Conservation (phyloP, 2,329 filamentous ascomycete species). For the Cytospora chrysosperma region DNA sequence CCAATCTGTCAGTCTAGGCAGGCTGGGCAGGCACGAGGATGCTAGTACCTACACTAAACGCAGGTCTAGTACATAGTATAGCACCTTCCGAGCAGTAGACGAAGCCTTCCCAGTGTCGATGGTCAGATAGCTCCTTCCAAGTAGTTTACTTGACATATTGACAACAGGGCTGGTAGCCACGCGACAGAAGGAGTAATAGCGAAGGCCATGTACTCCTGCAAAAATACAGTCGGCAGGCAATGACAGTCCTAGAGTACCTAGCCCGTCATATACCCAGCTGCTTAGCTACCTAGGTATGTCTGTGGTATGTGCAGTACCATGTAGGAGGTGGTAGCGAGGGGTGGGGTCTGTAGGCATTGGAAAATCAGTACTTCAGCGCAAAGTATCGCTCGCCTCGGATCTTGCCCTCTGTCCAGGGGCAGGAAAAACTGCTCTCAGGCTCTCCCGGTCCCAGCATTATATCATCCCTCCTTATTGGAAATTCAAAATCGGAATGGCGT, state of each 20-base stretch:
- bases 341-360: neutral
- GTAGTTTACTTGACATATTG: neutral
- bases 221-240: neutral
- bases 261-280: no score
- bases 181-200: neutral
- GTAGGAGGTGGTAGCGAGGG: no score
- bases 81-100: neutral
- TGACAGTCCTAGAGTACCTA: neutral
- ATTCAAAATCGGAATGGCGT: neutral
- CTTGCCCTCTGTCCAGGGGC: neutral
- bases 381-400: slow-evolving; percentile 3
- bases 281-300: no score
- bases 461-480: neutral
- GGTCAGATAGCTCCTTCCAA: neutral
- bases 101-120: neutral
- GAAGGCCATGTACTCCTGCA: no score
- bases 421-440: neutral
- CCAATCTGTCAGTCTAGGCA: neutral
- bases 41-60: no score
- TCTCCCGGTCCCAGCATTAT: neutral
- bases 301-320: no score
- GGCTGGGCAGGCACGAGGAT: neutral
- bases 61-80: no score
- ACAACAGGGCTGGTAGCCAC: neutral
- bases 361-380: neutral